phyloP scores from a whole-genome alignment of 208 protist genomes.

The Herpetomonas samuelpessoai region DNA sequence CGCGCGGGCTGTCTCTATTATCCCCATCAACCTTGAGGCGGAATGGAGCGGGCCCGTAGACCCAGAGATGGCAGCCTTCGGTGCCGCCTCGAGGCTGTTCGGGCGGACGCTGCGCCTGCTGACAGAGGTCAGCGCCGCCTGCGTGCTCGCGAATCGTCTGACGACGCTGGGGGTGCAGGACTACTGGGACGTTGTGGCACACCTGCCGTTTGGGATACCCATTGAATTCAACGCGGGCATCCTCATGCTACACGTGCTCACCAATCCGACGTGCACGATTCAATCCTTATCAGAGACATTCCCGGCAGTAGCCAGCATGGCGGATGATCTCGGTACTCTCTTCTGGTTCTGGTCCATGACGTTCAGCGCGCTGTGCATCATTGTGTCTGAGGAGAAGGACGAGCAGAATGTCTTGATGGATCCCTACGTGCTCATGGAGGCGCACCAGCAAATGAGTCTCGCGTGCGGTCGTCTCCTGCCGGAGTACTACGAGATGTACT shows the following conservation, averaged over 20 bases:
- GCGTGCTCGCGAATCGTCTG: conserved; percentile 47
- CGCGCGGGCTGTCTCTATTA: conserved; percentile 77
- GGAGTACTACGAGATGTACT: conserved; percentile 14
- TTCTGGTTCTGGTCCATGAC: conserved; percentile 85
- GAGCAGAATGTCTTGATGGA: conserved; percentile 19
- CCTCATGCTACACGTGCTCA: conserved; percentile 73
- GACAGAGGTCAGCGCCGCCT: conserved; percentile 55
- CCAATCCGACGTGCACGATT: conserved; percentile 56
- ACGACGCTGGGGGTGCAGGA: conserved; percentile 52
- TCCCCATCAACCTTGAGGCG: conserved; percentile 61
- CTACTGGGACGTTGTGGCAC: conserved; percentile 43
- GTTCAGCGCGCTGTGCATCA: conserved; percentile 37
- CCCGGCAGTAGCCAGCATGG: conserved; percentile 47
- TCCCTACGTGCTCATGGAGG: conserved; percentile 20
- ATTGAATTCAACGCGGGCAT: conserved; percentile 78
- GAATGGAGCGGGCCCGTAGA: conserved; percentile 81
- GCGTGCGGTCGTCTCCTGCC: conserved; percentile 42
- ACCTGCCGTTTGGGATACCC: conserved; percentile 65
- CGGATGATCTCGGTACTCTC: conserved; percentile 62
- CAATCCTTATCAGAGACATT: conserved; percentile 47
- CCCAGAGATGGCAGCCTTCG: conserved; percentile 81
- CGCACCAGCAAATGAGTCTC: conserved; percentile 29
- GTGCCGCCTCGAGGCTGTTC: conserved; percentile 64
- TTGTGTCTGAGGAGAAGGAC: conserved; percentile 35
- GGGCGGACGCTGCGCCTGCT: conserved; percentile 66